Evolutionary conservation across 371 early-diverging fungal genomes (phyloP).

Genomic region (Saksenaea oblongispora): DNA sequence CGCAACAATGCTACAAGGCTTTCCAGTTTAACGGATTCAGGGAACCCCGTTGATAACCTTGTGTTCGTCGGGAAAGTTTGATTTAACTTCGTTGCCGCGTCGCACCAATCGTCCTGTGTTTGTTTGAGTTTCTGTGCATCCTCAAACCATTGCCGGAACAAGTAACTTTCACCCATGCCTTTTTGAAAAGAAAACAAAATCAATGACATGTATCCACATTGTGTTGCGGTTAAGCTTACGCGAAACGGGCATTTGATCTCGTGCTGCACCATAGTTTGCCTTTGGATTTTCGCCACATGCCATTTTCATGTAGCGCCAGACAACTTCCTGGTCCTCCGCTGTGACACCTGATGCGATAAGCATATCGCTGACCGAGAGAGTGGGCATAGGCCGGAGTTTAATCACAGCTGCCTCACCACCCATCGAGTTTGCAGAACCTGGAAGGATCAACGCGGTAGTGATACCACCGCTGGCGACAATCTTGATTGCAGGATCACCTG

Average conservation of each 20-base stretch:
- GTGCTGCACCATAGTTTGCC: slow-evolving; percentile 37
- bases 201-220: background rate
- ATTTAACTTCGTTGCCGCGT: slow-evolving; percentile 47
- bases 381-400: slow-evolving; percentile 62
- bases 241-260: slow-evolving; percentile 38
- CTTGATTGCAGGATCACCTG: slow-evolving; percentile 69
- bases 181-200: slow-evolving; percentile 9
- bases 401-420: slow-evolving; percentile 80
- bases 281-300: slow-evolving; percentile 89
- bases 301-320: slow-evolving; percentile 86
- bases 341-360: slow-evolving; percentile 57
- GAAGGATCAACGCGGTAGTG: slow-evolving; percentile 75
- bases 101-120: slow-evolving; percentile 84
- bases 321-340: slow-evolving; percentile 44
- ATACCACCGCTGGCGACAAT: slow-evolving; percentile 79
- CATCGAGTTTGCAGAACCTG: slow-evolving; percentile 80
- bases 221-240: slow-evolving; percentile 31
- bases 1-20: slow-evolving; percentile 58
- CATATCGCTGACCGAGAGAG: slow-evolving; percentile 69
- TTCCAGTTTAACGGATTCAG: slow-evolving; percentile 51
- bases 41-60: slow-evolving; percentile 47
- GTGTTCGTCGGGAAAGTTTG: slow-evolving; percentile 21
- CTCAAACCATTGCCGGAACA: slow-evolving; percentile 66
- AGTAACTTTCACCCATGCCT: slow-evolving; percentile 74
- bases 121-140: slow-evolving; percentile 57